Evolutionary conservation across 352 stramenopile genomes (phyloP).

Genomic region (Globisporangium takayamanum): DNA sequence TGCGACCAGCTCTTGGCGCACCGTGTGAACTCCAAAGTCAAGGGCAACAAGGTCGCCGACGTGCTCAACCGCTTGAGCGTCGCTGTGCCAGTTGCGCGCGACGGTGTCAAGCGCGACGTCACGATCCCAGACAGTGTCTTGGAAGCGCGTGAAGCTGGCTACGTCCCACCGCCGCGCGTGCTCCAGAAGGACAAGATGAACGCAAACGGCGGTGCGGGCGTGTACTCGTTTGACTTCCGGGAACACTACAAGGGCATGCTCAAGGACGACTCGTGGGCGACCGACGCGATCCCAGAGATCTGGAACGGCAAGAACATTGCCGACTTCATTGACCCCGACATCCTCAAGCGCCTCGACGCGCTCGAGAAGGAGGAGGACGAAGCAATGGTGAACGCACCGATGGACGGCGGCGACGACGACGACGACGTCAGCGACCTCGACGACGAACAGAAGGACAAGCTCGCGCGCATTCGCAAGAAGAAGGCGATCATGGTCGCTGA

Average conservation of each 20-base stretch:
- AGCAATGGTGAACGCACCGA: constrained; percentile 85
- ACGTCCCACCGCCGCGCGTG: constrained; percentile 28
- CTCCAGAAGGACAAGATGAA: constrained; percentile 87
- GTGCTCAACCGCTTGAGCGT: constrained; percentile 97
- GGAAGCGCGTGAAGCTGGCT: constrained; percentile 59
- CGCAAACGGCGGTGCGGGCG: constrained; percentile 95
- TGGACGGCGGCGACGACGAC: constrained; percentile 83
- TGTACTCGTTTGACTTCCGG: constrained; percentile 96
- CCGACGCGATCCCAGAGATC: constrained; percentile 98
- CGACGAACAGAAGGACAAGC: constrained; percentile 93
- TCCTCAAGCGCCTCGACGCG: constrained; percentile 93
- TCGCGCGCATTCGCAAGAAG: constrained; percentile 76
- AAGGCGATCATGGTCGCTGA: constrained; percentile 79
- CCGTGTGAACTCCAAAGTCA: constrained; percentile 93
- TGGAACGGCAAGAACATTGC: constrained; percentile 99
- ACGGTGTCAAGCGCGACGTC: constrained; percentile 87
- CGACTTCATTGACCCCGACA: constrained; percentile 98
- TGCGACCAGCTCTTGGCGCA: constrained; percentile 95
- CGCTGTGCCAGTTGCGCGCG: constrained; percentile 91
- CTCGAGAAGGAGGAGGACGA: constrained; percentile 98
- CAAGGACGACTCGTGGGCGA: constrained; percentile 94
- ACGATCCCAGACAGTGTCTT: constrained; percentile 93
- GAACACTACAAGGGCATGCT: constrained; percentile 96
- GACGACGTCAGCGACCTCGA: constrained; percentile 90
- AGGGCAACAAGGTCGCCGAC: constrained; percentile 94